Base-by-base conservation (phyloP, 257 asterid genomes). In the Forsythia viridissima region DNA sequence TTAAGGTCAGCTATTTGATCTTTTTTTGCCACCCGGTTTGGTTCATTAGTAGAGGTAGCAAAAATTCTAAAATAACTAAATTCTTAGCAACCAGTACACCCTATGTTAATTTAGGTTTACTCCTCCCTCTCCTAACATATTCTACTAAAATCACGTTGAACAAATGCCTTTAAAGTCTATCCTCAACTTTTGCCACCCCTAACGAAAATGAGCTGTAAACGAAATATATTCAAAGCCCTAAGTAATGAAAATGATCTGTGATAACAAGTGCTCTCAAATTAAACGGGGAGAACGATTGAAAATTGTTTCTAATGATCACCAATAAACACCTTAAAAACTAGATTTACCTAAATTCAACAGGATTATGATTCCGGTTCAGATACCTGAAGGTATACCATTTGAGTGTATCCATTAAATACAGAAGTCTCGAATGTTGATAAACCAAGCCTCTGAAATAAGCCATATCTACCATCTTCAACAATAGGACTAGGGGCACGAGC, bases 381-480 rank as follows among this genome's bases (percentile, higher is more conserved):
- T 73, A 96, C 91, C 90, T 90, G 93, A 81, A 96, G 90, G 77
- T 93, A 93, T 16, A 93, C 98, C 99, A 96, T 92, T 79, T 96
- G 99, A n/a, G 99, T 96, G 85, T 93, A 96, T 36, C 99, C 99
- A 43, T 93, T 93, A 76, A 96, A 96, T 55, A 96, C 97, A 72
- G 96, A 90, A 65, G 84, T 46, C 15, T 93, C 98, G 0, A 96
- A 85, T 73, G 76, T 80, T 0, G 95, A 84, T 72, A 96, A 83
- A 8, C 97, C 94, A 18, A 93, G 97, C 85, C 86, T 90, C 82
- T 73, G 85, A 71, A 96, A 96, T 72, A 96, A 80, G 51, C 94
- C 87, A 77, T 87, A 91, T 78, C 88, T 88, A 63, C 99, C 99
- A 59, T 96, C 99, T 88, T 93, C 96, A 12, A 96, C 91, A 66